Evolutionary conservation across 345 rosid species (phyloP).

Genomic region (Dipteronia dyeriana): DNA sequence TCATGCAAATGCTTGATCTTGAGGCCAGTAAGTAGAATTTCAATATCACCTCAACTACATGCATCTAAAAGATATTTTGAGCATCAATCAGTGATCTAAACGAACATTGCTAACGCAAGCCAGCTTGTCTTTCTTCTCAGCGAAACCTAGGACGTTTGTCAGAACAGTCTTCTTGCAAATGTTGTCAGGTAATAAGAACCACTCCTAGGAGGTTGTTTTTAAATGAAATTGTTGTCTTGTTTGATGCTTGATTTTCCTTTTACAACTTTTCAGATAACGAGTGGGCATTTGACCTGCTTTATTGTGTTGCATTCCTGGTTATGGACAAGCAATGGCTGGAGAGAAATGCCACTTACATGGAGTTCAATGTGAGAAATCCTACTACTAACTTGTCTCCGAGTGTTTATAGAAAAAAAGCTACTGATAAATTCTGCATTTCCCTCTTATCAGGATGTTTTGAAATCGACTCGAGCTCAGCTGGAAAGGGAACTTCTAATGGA

Average conservation of each 20-base stretch:
- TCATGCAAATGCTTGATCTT: constrained; percentile 96
- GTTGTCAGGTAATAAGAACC: constrained; percentile 70
- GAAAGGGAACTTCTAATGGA: constrained; percentile 90
- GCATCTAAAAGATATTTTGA: background rate
- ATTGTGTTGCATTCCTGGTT: constrained; percentile 79
- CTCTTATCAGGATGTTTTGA: constrained; percentile 64
- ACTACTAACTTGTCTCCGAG: background rate
- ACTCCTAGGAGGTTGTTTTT: too few species aligned
- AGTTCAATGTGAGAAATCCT: constrained; percentile 72
- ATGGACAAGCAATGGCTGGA: constrained; percentile 98
- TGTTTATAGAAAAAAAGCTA: too few species aligned
- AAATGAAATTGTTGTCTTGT: too few species aligned
- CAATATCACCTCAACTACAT: too few species aligned
- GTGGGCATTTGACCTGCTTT: constrained; percentile 93
- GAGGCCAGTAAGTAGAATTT: constrained; percentile 63
- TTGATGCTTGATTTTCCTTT: background rate
- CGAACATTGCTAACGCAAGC: constrained; percentile 9
- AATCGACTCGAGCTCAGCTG: constrained; percentile 67
- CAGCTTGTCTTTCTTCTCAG: constrained; percentile 40
- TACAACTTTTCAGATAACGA: constrained; percentile 59
- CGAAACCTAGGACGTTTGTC: constrained; percentile 75
- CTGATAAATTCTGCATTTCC: constrained; percentile 8
- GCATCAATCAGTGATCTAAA: background rate
- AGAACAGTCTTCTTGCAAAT: constrained; percentile 78
- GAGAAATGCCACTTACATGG: constrained; percentile 90